Evolutionary conservation across 2,329 filamentous ascomycete species (phyloP).

Genomic region (Pyrenophora teres): DNA sequence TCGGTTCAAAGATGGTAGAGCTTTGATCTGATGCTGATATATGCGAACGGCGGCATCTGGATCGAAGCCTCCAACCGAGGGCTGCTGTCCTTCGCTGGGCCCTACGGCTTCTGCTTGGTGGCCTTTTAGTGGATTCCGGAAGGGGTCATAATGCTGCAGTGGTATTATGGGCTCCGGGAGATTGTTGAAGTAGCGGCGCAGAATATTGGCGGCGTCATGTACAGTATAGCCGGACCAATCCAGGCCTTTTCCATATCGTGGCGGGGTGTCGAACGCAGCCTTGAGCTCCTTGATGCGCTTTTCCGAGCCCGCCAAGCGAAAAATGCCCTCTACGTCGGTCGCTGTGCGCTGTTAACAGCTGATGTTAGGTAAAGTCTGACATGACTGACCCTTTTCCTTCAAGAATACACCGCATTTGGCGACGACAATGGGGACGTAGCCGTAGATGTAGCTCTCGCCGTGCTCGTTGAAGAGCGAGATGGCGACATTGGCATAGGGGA

Average conservation of each 20-base stretch:
- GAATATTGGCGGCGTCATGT: constrained; percentile 95
- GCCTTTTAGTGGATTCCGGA: constrained; percentile 77
- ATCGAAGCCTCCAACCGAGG: constrained; percentile 75
- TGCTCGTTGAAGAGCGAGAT: constrained; percentile 94
- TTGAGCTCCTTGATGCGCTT: constrained; percentile 98
- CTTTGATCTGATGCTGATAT: constrained; percentile 90
- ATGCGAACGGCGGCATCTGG: constrained; percentile 74
- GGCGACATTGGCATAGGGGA: constrained; percentile 96
- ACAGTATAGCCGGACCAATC: constrained; percentile 98
- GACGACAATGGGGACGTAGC: constrained; percentile 97
- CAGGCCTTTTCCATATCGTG: constrained; percentile 89
- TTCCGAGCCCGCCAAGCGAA: constrained; percentile 91
- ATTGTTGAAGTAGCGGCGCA: constrained; percentile 93
- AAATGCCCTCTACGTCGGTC: constrained; percentile 93
- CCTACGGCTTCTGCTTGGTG: constrained; percentile 73
- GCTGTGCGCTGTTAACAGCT: constrained; percentile 59
- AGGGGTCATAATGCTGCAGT: constrained; percentile 87
- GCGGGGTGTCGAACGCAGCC: constrained; percentile 85
- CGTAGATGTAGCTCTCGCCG: constrained; percentile 95
- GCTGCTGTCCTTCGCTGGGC: constrained; percentile 65
- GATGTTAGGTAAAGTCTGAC: background rate
- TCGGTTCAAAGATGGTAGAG: constrained; percentile 88
- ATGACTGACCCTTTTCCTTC: constrained; percentile 85
- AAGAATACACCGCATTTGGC: constrained; percentile 97
- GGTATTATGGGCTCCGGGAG: constrained; percentile 96